Evolutionary conservation across 371 early-diverging fungal species (phyloP).

Genomic region (Actinomortierella ambigua): DNA sequence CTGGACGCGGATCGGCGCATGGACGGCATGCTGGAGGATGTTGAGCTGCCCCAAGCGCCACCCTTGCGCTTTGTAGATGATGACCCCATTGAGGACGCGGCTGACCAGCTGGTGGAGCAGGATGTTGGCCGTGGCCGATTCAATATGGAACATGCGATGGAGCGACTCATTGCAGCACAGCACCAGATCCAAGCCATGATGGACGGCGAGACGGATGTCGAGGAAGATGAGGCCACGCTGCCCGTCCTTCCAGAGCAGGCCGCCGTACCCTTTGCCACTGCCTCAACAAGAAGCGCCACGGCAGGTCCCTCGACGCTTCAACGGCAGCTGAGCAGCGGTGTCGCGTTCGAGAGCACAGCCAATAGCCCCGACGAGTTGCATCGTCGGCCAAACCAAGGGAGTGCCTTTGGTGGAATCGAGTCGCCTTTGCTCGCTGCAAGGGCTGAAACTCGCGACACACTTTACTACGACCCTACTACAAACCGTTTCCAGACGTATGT

Average conservation of each 20-base stretch:
- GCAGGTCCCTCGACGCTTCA: too few species aligned
- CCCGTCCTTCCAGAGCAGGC: background rate
- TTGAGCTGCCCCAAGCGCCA: constrained; percentile 8
- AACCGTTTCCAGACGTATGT: too few species aligned
- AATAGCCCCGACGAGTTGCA: too few species aligned
- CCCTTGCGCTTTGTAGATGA: background rate
- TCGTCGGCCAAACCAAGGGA: too few species aligned
- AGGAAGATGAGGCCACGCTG: constrained; percentile 7
- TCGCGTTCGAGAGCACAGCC: too few species aligned
- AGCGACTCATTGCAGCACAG: constrained; percentile 40
- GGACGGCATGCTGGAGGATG: constrained; percentile 23
- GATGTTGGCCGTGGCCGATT: background rate
- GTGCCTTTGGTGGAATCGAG: too few species aligned
- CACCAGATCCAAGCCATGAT: constrained; percentile 42
- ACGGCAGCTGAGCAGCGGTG: too few species aligned
- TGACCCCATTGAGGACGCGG: background rate
- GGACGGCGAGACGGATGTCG: constrained; percentile 30
- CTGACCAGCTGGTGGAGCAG: constrained; percentile 6
- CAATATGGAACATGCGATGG: constrained; percentile 29
- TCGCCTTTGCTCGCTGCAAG: too few species aligned
- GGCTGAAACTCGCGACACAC: too few species aligned
- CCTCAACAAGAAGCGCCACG: too few species aligned
- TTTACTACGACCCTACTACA: too few species aligned
- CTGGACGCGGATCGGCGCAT: constrained; percentile 25
- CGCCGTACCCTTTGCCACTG: too few species aligned